phyloP scores from a whole-genome alignment of 2,329 filamentous ascomycete genomes.

The Aphanocladium album region DNA sequence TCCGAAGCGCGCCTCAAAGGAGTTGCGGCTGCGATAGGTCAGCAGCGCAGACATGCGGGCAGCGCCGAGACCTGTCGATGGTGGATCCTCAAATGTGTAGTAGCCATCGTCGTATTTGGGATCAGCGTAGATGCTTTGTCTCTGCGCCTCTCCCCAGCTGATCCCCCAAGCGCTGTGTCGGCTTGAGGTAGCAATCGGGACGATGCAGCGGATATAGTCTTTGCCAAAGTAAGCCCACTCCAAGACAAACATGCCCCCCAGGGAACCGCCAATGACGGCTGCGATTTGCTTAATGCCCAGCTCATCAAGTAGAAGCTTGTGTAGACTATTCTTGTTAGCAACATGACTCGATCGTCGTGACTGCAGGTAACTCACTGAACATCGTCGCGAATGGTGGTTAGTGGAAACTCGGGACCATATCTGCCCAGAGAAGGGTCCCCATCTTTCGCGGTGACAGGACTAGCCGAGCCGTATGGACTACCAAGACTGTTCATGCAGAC shows the following conservation, averaged over 20 bases:
- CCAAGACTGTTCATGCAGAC: conserved; percentile 83
- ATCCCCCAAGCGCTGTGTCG: conserved; percentile 86
- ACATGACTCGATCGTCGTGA: neutral
- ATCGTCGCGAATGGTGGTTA: conserved; percentile 93
- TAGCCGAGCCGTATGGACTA: conserved; percentile 82
- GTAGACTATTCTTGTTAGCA: conserved; percentile 49
- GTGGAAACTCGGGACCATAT: conserved; percentile 93
- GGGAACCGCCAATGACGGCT: conserved; percentile 75
- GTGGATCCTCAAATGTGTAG: conserved; percentile 82
- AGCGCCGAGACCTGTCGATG: conserved; percentile 79
- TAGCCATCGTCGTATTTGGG: conserved; percentile 98
- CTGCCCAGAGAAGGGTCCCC: conserved; percentile 66
- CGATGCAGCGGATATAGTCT: conserved; percentile 73
- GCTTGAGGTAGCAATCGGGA: conserved; percentile 80
- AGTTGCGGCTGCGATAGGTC: conserved; percentile 94
- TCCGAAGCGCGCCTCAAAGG: conserved; percentile 92
- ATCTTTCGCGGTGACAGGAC: conserved; percentile 82
- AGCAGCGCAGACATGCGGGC: conserved; percentile 95
- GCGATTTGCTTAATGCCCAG: conserved; percentile 74
- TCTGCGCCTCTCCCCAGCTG: conserved; percentile 83
- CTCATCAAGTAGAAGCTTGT: conserved; percentile 75
- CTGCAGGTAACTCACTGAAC: conserved; percentile 62
- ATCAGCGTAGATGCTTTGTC: conserved; percentile 94
- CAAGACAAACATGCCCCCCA: conserved; percentile 86
- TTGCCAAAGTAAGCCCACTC: conserved; percentile 90